phyloP scores from a whole-genome alignment of 768 basidiomycete genomes.

The Pholiota conissans region DNA sequence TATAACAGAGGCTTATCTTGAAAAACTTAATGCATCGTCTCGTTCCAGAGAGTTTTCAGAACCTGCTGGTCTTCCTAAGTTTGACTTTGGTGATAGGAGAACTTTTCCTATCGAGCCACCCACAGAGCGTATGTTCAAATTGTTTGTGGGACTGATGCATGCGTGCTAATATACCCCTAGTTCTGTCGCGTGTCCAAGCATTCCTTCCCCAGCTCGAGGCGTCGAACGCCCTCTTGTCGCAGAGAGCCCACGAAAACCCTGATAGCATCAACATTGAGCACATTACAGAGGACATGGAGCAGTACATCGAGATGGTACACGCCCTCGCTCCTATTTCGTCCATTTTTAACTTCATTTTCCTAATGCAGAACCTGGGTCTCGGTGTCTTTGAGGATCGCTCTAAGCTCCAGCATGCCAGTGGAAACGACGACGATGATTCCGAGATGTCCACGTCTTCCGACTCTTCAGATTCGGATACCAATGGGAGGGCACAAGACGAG shows the following conservation, averaged over 20 bases:
- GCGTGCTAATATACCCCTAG: conserved; percentile 31
- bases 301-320: conserved; percentile 68
- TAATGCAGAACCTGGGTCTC: conserved; percentile 58
- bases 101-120: conserved; percentile 41
- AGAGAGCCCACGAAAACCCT: conserved; percentile 47
- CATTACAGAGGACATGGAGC: conserved; percentile 43
- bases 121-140: conserved; percentile 43
- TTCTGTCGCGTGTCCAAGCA: conserved; percentile 62
- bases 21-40: conserved; percentile 35
- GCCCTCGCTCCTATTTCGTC: neutral
- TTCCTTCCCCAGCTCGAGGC: conserved; percentile 70
- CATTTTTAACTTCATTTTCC: conserved; percentile 10
- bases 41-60: conserved; percentile 16
- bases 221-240: conserved; percentile 55
- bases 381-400: conserved; percentile 55
- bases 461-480: conserved; percentile 21
- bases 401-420: conserved; percentile 7
- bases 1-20: conserved; percentile 38
- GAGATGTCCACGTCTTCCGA: conserved; percentile 30
- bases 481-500: conserved; percentile 15
- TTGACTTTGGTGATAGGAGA: conserved; percentile 38
- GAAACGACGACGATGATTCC: conserved; percentile 13
- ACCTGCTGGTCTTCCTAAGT: conserved; percentile 20
- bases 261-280: conserved; percentile 72
- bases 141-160: neutral